A percentile compares a stretch with the other conserved stretches of the same genome.
Evolutionary conservation across 2,329 filamentous ascomycete genomes (phyloP).

Genomic region (Fusarium subglutinans): DNA sequence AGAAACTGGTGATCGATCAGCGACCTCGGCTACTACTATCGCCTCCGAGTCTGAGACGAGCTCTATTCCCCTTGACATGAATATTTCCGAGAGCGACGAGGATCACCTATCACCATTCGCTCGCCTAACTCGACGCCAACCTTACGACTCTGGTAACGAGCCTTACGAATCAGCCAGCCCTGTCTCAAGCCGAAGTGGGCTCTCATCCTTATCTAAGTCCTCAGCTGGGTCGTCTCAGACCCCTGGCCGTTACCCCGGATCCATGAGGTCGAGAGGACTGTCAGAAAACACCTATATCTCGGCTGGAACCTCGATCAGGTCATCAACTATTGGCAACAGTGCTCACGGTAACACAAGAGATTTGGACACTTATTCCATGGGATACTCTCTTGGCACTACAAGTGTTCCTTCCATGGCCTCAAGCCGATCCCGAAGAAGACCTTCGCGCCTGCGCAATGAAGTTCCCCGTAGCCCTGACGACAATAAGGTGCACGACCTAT

Average conservation of each 20-base stretch:
- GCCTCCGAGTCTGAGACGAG: slow-evolving; percentile 64
- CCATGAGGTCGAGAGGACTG: slow-evolving; percentile 62
- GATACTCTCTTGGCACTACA: slow-evolving; percentile 50
- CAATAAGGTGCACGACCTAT: slow-evolving; percentile 77
- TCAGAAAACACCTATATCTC: slow-evolving; percentile 76
- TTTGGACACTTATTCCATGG: slow-evolving; percentile 65
- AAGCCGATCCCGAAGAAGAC: slow-evolving; percentile 56
- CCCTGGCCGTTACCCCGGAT: slow-evolving; percentile 59
- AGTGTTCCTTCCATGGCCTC: slow-evolving; percentile 58
- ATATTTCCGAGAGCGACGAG: slow-evolving; percentile 78
- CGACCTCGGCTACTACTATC: slow-evolving; percentile 57
- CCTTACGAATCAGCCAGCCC: slow-evolving; percentile 74
- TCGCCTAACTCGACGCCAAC: slow-evolving; percentile 77
- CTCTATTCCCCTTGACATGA: slow-evolving; percentile 65
- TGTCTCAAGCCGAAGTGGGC: slow-evolving; percentile 67
- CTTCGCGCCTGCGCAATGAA: slow-evolving; percentile 82
- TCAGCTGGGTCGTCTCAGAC: slow-evolving; percentile 66
- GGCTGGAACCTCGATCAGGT: slow-evolving; percentile 62
- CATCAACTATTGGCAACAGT: slow-evolving; percentile 45
- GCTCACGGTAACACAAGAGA: slow-evolving; percentile 38
- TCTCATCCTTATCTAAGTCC: slow-evolving; percentile 67
- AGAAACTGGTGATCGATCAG: slow-evolving; percentile 67
- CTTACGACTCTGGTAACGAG: slow-evolving; percentile 67
- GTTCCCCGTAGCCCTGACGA: slow-evolving; percentile 81
- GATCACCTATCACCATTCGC: slow-evolving; percentile 80